Base-by-base conservation (phyloP, 148 eudicot genomes). In the Rhododendron griersonianum region DNA sequence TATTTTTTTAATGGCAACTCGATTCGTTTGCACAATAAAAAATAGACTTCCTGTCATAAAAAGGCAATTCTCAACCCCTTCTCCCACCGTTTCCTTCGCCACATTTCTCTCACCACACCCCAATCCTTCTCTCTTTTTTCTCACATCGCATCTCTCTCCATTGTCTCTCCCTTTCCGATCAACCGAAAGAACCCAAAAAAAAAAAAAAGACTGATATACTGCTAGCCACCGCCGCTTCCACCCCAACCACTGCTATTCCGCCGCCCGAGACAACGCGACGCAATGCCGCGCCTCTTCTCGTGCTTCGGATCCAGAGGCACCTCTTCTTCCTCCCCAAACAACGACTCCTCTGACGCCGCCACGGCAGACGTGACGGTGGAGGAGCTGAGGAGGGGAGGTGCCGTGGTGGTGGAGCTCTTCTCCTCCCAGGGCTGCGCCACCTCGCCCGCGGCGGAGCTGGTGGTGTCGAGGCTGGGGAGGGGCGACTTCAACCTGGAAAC, bases 371-470 rank as follows among this genome's bases (percentile, higher is more conserved):
- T 82, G 53, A 63, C 92, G 19, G 83, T 61, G 47, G 94, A 91
- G 89, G 96, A 91, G 92, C 87, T 74, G 65, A 57, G 87, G 48
- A 80, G 88, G 57, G 83, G 88, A 19, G 91, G 93, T 30, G 82
- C 86, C 59, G 93, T 95, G n/a, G 80, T 96, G 86, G 93, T 95
- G 87, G 99, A 95, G 93, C 88, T 95, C 1, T 96, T 94, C 90
- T 93, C 97, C 37, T 96, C 99, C 2, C 99, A 96, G 86, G 97
- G 98, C 0, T 96, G 99, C 87, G 94, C 93, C 83, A 93, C 92
- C 25, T 96, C 97, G 2, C 91, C 97, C 2, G 95, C 91, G 87
- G 98, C 98, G 23, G 99, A 96, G 91, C 89, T 95, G 25, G 45
- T 96, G 61, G 55, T 95, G 75, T 96, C 99, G 35, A 91, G 97